A percentile compares a stretch with the other conserved stretches of the same genome.
phyloP scores from a whole-genome alignment of 371 early-diverging fungal species.

The Actinomucor elegans region DNA sequence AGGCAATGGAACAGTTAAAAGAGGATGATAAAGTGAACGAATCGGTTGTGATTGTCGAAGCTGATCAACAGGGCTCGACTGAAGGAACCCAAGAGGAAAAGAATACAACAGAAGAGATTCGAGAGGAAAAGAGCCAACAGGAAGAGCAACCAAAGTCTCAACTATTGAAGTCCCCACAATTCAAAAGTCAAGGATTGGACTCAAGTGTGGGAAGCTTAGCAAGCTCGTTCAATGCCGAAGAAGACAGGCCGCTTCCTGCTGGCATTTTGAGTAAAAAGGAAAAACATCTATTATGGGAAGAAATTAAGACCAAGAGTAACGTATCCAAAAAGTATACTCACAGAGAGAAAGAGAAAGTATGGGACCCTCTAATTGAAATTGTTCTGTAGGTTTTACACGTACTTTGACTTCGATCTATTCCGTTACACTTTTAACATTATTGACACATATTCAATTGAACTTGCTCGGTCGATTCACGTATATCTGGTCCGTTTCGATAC shows the following conservation, averaged over 20 bases:
- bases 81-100: not conserved
- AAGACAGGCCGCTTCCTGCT: slow-evolving; percentile 8
- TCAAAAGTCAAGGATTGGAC: slow-evolving; percentile 12
- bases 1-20: slow-evolving; percentile 5
- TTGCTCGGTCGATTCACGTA: slow-evolving; percentile 90
- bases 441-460: slow-evolving; percentile 88
- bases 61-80: not conserved
- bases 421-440: slow-evolving; percentile 73
- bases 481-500: slow-evolving; percentile 77
- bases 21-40: not conserved
- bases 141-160: not conserved
- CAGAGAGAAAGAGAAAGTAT: too few relatives aligned
- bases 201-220: slow-evolving; percentile 29
- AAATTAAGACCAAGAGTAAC: slow-evolving; percentile 82
- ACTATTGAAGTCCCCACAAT: not conserved
- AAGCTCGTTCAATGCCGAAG: slow-evolving; percentile 14
- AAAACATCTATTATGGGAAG: slow-evolving; percentile 85
- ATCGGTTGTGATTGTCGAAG: slow-evolving; percentile 2
- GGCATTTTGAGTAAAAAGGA: slow-evolving; percentile 49
- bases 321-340: too few relatives aligned
- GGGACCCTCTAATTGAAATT: slow-evolving; percentile 3
- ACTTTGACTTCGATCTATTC: slow-evolving; percentile 82
- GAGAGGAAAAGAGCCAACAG: not conserved
- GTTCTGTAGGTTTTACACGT: slow-evolving; percentile 71
- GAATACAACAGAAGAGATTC: not conserved